Conservation (phyloP, 148 eudicot species). For the Amaranthus palmeri region DNA sequence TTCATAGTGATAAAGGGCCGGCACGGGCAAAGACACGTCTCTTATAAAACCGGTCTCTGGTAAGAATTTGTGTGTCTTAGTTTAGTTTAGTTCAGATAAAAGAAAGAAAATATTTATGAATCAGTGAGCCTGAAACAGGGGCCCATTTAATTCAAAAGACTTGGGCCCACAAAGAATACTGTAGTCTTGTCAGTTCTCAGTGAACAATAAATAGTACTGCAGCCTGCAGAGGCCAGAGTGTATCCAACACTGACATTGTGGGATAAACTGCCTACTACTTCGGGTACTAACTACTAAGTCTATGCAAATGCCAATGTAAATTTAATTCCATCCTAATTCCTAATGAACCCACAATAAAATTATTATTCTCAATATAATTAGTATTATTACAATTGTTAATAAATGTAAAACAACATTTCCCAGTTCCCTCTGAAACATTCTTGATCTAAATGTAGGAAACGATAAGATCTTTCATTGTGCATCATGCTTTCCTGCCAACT, state of each 20-base stretch:
- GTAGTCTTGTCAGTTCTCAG: neutral
- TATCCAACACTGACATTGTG: neutral
- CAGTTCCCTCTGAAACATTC: neutral
- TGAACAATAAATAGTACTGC: neutral
- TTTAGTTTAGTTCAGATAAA: too few relatives aligned
- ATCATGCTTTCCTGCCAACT: constrained; percentile 10
- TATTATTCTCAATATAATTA: too few relatives aligned
- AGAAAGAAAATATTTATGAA: too few relatives aligned
- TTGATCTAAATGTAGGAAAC: neutral
- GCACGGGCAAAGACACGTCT: too few relatives aligned
- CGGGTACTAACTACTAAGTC: neutral
- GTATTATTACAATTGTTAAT: too few relatives aligned
- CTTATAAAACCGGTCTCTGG: too few relatives aligned
- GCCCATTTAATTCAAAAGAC: neutral
- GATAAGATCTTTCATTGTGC: constrained; percentile 5
- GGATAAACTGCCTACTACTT: neutral
- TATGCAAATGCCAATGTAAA: neutral
- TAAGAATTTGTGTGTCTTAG: too few relatives aligned
- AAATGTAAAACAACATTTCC: too few relatives aligned
- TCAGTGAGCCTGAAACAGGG: neutral
- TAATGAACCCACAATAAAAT: too few relatives aligned
- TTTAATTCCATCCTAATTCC: too few relatives aligned
- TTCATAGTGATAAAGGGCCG: too few relatives aligned
- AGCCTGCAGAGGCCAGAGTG: too few relatives aligned
- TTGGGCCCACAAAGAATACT: neutral